Conservation (phyloP, 2,329 filamentous ascomycete genomes). For the Elsinoe perseae region DNA sequence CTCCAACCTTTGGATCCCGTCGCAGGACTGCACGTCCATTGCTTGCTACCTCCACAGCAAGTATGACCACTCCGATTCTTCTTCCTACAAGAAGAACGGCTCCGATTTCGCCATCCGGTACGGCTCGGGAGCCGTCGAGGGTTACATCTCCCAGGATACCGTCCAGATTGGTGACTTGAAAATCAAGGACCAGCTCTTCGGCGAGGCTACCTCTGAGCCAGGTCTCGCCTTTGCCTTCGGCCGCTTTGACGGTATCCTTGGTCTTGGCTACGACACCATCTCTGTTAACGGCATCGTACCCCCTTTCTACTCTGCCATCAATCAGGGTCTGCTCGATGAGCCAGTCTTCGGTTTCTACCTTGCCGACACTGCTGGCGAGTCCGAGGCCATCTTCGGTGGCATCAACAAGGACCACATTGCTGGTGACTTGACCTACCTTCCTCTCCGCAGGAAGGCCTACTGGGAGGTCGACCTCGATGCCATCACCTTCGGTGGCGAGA, state of each 20-base stretch:
- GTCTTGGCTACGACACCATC: conserved; percentile 89
- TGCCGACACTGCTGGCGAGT: conserved; percentile 65
- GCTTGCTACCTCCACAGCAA: conserved; percentile 96
- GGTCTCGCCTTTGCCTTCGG: conserved; percentile 97
- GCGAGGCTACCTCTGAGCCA: conserved; percentile 90
- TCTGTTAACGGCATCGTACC: conserved; percentile 94
- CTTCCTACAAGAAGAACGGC: conserved; percentile 89
- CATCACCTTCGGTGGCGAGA: conserved; percentile 78
- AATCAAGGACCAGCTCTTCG: conserved; percentile 87
- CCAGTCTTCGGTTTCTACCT: conserved; percentile 97
- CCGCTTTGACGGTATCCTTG: conserved; percentile 92
- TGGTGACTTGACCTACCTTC: conserved; percentile 86
- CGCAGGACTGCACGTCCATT: conserved; percentile 81
- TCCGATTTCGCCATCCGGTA: conserved; percentile 88
- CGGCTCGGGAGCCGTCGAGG: conserved; percentile 86
- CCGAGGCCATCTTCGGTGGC: conserved; percentile 85
- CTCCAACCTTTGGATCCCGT: conserved; percentile 98
- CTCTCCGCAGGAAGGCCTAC: conserved; percentile 96
- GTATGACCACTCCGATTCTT: conserved; percentile 86
- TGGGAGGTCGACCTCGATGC: conserved; percentile 97
- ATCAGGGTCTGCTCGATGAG: conserved; percentile 84
- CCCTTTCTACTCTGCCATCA: conserved; percentile 92
- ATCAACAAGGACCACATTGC: conserved; percentile 72
- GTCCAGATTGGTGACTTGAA: conserved; percentile 81
- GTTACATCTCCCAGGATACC: conserved; percentile 85